Evolutionary conservation across 306 rosid species (phyloP).

Genomic region (Vicia villosa): DNA sequence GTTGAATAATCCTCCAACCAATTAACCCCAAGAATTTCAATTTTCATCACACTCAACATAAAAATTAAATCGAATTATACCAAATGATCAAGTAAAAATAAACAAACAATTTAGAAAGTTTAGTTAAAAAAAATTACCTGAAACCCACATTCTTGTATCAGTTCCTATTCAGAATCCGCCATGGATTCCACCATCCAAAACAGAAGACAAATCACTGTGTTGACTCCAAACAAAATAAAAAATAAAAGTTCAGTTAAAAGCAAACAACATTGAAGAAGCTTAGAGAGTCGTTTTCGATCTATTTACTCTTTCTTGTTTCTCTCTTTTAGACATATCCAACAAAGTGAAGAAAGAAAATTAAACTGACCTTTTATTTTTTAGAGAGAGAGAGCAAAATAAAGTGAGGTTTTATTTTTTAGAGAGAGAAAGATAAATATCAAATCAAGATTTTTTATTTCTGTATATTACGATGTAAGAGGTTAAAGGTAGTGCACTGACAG

Average conservation of each 20-base stretch:
- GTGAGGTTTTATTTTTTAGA: conserved; percentile 31
- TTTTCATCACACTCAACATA: conserved; percentile 31
- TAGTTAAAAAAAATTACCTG: conserved; percentile 70
- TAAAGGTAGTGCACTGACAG: too few relatives aligned
- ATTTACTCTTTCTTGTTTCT: conserved; percentile 50
- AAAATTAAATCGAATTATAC: too few relatives aligned
- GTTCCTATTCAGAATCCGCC: conserved; percentile 48
- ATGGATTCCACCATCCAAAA: conserved; percentile 47
- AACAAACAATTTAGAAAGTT: conserved; percentile 22
- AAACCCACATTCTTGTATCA: conserved; percentile 66
- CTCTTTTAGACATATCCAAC: conserved; percentile 34
- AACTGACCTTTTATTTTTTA: conserved; percentile 27
- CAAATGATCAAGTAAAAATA: conserved; percentile 35
- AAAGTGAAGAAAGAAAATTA: conserved; percentile 34
- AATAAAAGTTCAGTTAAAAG: conserved; percentile 35
- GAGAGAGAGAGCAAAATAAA: conserved; percentile 40
- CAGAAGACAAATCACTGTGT: conserved; percentile 25
- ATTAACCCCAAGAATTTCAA: conserved; percentile 34
- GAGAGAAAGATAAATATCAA: conserved; percentile 50
- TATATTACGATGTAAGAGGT: too few relatives aligned
- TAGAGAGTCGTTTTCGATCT: conserved; percentile 95
- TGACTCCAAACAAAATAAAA: conserved; percentile 37
- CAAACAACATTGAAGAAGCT: conserved; percentile 64
- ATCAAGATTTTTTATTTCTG: conserved; percentile 37
- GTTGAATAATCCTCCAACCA: conserved; percentile 31